Percentiles rank a stretch among this genome's conserved stretches.
phyloP scores from a whole-genome alignment of 192 early-diverging fungal species.

The Podila horticola region DNA sequence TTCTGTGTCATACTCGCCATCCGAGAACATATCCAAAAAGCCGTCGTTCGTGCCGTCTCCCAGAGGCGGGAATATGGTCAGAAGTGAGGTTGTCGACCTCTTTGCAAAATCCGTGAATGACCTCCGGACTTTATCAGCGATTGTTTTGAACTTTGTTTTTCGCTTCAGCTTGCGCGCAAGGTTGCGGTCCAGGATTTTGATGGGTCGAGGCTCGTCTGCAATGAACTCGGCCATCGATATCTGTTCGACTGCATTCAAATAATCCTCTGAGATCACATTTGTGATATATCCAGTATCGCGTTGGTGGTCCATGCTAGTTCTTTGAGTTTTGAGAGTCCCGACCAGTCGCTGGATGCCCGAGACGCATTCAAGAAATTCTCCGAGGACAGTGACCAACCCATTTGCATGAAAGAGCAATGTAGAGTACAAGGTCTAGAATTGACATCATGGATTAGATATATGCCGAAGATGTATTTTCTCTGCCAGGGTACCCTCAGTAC shows the following conservation, averaged over 20 bases:
- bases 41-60: slow-evolving; percentile 50
- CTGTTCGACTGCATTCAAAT: slow-evolving; percentile 19
- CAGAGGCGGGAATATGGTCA: slow-evolving; percentile 41
- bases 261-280: neutral
- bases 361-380: slow-evolving; percentile 45
- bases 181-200: slow-evolving; percentile 34
- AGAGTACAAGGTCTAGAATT: slow-evolving; percentile 25
- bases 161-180: slow-evolving; percentile 36
- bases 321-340: slow-evolving; percentile 28
- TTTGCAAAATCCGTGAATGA: slow-evolving; percentile 38
- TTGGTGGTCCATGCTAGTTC: neutral
- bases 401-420: slow-evolving; percentile 27
- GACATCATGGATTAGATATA: neutral
- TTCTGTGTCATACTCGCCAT: slow-evolving; percentile 35
- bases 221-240: slow-evolving; percentile 14
- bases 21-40: slow-evolving; percentile 35
- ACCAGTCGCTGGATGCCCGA: slow-evolving; percentile 38
- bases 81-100: slow-evolving; percentile 15
- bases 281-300: neutral
- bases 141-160: slow-evolving; percentile 36
- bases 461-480: neutral
- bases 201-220: slow-evolving; percentile 26
- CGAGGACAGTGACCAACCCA: slow-evolving; percentile 33
- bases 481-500: no score
- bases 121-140: slow-evolving; percentile 37